These are phyloP conservation scores for Cyberlindnera galapagoensis DNA, from an alignment of 805 yeast genomes.

Conservation along the genomic window DNA sequence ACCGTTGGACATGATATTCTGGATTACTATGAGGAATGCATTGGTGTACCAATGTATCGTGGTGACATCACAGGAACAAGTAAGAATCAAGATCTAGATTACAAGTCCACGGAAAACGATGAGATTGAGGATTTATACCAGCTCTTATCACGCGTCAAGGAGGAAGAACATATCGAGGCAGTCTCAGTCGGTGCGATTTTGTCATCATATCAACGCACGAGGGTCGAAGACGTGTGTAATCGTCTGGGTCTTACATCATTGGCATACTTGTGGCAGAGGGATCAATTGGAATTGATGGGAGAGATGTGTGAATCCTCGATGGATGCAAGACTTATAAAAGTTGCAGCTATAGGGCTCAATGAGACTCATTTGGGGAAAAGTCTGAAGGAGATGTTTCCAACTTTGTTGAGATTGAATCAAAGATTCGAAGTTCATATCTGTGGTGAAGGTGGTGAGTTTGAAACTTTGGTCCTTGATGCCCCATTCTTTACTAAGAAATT, in stretches of 20 bases:
- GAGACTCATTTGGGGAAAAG: conserved; percentile 61
- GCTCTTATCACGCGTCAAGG: conserved; percentile 43
- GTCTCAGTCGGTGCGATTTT: conserved; percentile 95
- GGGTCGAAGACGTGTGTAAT: conserved; percentile 88
- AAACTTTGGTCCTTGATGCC: conserved; percentile 85
- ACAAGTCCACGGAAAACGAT: conserved; percentile 58
- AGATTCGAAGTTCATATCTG: conserved; percentile 85
- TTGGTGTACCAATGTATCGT: conserved; percentile 76
- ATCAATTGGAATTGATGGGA: conserved; percentile 70
- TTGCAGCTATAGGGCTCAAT: conserved; percentile 84
- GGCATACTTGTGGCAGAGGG: conserved; percentile 85
- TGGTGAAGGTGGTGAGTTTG: conserved; percentile 99
- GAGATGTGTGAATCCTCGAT: conserved; percentile 65
- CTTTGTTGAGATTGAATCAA: conserved; percentile 47
- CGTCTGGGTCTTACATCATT: conserved; percentile 63
- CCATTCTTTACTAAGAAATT: conserved; percentile 64
- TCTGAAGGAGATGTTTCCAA: conserved; percentile 55
- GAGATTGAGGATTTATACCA: conserved; percentile 80
- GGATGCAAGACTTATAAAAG: conserved; percentile 86
- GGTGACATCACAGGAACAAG: conserved; percentile 58
- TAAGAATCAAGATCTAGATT: conserved; percentile 61
- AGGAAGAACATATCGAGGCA: conserved; percentile 63
- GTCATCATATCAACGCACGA: conserved; percentile 88
- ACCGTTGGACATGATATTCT: conserved; percentile 90
- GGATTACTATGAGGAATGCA: conserved; percentile 55